Base-by-base conservation (phyloP, 768 basidiomycete species). In the Auricularia sp. region DNA sequence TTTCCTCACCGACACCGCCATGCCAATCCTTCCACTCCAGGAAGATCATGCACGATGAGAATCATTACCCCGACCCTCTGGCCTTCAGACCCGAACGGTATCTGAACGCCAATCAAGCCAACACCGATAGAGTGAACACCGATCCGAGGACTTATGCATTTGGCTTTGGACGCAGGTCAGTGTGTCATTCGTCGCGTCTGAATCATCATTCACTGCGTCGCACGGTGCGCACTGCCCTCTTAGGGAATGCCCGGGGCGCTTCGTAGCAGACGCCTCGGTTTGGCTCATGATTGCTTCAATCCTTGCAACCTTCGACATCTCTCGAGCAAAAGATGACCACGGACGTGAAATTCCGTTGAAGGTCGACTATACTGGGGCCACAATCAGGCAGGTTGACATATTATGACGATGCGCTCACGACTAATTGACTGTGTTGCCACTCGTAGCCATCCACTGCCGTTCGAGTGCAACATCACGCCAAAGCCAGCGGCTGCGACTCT, bases 41-140 rank as follows among this genome's bases (percentile, higher is more conserved):
- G 82, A 77, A 78, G 69, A 77, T 87, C 54, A 75, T 80, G 5
- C 83, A 84, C 68, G 85, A 88, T 69, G 77, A 82, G 37, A 45
- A 54, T 11, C 65, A 68, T 8, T 79, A 75, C 63, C 62, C 69
- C 3, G 67, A 77, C 59, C 78, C 78, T 3, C 66, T 70, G 33
- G 36, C 39, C 3, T 77, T 77, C 69, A 70, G 72, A 47, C 77
- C 77, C 1, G 75, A 76, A 13, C 72, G 77, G 11, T 77, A 42
- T 42, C 7, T 73, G 59, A 2, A 67, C 64, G 42, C 51, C 39
- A 8, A 67, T 2, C 18, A 37, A 33, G 62, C 62, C 18, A 39
- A 11, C 16, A n/a, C 21, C 5, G 62, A 39, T 13, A 35, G 8
- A 16, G 3, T 47, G 8, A 42, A 62, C 1, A 66, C 1, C 67